Evolutionary conservation across 2,329 filamentous ascomycete species (phyloP).

Genomic region (Magnaporthiopsis poae): DNA sequence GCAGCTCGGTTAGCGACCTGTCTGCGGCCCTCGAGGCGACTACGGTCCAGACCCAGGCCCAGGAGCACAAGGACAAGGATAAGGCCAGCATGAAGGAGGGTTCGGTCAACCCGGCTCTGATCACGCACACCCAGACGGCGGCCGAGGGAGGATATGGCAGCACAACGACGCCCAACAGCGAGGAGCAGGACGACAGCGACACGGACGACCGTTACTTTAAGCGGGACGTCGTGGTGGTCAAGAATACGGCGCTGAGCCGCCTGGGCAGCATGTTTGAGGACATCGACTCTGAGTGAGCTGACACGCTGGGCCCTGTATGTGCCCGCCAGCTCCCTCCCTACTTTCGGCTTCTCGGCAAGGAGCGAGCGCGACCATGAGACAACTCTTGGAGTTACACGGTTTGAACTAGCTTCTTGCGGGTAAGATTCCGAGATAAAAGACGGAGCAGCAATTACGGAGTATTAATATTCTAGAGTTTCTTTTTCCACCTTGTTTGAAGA

Average conservation of each 20-base stretch:
- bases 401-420: background rate
- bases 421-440: background rate
- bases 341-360: background rate
- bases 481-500: background rate
- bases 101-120: background rate
- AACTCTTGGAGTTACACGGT: background rate
- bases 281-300: background rate
- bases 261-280: background rate
- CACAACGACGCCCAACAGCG: background rate
- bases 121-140: background rate
- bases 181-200: background rate
- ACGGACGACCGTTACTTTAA: background rate
- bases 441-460: background rate
- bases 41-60: background rate
- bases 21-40: background rate
- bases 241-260: background rate
- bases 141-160: no score
- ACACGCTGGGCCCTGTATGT: no score
- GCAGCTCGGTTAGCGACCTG: background rate
- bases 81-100: no score
- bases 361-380: background rate
- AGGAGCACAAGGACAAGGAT: background rate
- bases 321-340: no score
- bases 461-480: background rate
- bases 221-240: background rate